A percentile compares a stretch with the other conserved stretches of the same genome.
phyloP scores from a whole-genome alignment of 495 filamentous ascomycete species.

The Aspergillus avenaceus region DNA sequence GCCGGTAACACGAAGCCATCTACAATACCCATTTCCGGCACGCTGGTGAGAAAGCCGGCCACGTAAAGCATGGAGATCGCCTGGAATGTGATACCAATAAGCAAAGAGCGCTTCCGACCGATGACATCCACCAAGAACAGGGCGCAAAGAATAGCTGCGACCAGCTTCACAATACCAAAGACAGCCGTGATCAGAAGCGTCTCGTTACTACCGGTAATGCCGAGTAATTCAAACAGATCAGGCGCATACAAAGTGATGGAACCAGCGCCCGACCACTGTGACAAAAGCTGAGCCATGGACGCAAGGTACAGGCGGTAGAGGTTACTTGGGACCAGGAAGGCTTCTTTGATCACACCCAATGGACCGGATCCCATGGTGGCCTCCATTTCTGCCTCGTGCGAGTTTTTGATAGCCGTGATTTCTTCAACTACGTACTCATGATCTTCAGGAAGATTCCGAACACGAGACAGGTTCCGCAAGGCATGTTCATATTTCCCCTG shows the following conservation, averaged over 20 bases:
- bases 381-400: constrained; percentile 66
- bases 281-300: constrained; percentile 56
- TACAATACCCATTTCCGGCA: constrained; percentile 41
- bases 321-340: constrained; percentile 56
- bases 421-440: constrained; percentile 52
- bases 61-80: constrained; percentile 65
- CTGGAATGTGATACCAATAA: constrained; percentile 60
- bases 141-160: constrained; percentile 58
- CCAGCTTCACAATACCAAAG: constrained; percentile 67
- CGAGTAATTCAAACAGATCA: constrained; percentile 62
- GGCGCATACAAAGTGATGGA: constrained; percentile 65
- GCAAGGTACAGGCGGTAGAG: constrained; percentile 60
- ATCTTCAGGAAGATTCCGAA: constrained; percentile 39
- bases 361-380: constrained; percentile 53
- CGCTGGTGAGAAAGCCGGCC: constrained; percentile 58
- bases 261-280: constrained; percentile 67
- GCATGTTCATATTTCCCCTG: constrained; percentile 53
- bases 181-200: constrained; percentile 63
- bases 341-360: constrained; percentile 54
- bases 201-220: constrained; percentile 56
- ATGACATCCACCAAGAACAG: constrained; percentile 72
- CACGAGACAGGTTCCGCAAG: constrained; percentile 27
- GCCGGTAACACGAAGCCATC: constrained; percentile 25
- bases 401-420: constrained; percentile 57
- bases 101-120: constrained; percentile 64